phyloP scores from a whole-genome alignment of 225 moss, liverwort and hornwort genomes.

The Thuidium tamariscinum region DNA sequence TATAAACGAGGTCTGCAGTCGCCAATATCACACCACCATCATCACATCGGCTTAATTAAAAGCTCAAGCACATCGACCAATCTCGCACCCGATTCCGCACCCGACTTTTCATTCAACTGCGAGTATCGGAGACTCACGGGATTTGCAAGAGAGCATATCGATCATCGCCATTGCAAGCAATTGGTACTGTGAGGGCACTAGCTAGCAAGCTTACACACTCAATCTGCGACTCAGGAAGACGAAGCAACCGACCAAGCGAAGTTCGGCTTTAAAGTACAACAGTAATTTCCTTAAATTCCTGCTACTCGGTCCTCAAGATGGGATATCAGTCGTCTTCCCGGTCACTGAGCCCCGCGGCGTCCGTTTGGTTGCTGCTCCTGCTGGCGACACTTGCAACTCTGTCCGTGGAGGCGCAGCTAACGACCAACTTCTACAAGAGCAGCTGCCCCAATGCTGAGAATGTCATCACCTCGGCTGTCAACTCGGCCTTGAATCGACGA shows the following conservation, averaged over 20 bases:
- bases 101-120: neutral
- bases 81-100: neutral
- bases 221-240: neutral
- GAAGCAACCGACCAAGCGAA: neutral
- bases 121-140: neutral
- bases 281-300: neutral
- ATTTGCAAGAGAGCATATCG: neutral
- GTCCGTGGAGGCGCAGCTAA: neutral
- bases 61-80: no score
- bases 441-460: conserved; percentile 3
- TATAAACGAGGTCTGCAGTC: neutral
- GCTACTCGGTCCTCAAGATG: neutral
- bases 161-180: neutral
- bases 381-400: neutral
- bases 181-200: neutral
- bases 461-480: conserved; percentile 4
- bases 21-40: neutral
- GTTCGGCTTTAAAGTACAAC: neutral
- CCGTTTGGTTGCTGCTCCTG: neutral
- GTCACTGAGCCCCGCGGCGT: neutral
- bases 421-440: conserved; percentile 5
- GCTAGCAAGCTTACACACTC: neutral
- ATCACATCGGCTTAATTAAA: no score
- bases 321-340: neutral
- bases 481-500: neutral